Evolutionary conservation across 306 rosid genomes (phyloP).

Genomic region (Amphicarpaea edgeworthii): DNA sequence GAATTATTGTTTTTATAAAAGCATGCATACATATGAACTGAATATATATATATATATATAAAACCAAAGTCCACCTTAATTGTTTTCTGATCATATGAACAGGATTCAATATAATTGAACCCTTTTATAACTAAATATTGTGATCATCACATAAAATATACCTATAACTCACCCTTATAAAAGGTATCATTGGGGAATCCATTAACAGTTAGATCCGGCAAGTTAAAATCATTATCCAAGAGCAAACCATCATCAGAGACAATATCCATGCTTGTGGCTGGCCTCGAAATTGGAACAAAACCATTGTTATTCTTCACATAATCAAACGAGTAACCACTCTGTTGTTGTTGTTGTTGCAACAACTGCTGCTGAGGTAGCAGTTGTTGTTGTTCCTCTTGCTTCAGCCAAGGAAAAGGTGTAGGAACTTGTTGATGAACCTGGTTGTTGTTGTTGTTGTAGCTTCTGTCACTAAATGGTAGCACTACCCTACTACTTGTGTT

Average conservation of each 20-base stretch:
- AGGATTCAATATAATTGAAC: not conserved
- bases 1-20: conserved; percentile 18
- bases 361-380: conserved; percentile 36
- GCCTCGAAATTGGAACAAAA: conserved; percentile 33
- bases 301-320: conserved; percentile 28
- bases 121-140: conserved; percentile 27
- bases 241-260: conserved; percentile 49
- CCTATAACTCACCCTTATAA: conserved; percentile 1
- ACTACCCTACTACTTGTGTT: not conserved
- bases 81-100: conserved; percentile 19
- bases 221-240: conserved; percentile 45
- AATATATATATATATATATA: too few relatives aligned
- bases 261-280: conserved; percentile 29
- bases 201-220: conserved; percentile 48
- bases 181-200: conserved; percentile 43
- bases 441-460: conserved; percentile 14
- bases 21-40: conserved; percentile 36
- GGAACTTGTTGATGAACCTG: conserved; percentile 46
- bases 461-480: conserved; percentile 23
- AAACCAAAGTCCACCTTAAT: not conserved
- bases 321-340: conserved; percentile 38
- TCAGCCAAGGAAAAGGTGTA: conserved; percentile 40
- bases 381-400: conserved; percentile 26
- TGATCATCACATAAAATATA: conserved; percentile 35
- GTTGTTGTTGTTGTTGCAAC: conserved; percentile 34